Evolutionary conservation across 768 basidiomycete genomes (phyloP).

Genomic region (Boletus tomentosulus): DNA sequence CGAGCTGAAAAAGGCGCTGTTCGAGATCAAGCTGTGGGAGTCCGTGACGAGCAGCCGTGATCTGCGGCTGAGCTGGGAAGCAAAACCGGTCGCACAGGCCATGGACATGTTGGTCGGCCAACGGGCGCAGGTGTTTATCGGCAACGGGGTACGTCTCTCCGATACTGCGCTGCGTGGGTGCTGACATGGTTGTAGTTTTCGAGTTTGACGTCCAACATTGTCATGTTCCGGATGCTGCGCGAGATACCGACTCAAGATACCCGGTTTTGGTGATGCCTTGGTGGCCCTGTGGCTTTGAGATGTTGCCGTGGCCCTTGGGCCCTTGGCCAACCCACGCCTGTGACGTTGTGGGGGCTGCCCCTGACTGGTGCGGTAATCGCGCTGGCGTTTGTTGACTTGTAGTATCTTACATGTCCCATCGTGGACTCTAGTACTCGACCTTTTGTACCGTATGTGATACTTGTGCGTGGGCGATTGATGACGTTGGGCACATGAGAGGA

Average conservation of each 20-base stretch:
- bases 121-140: slow-evolving; percentile 60
- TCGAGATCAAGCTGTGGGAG: slow-evolving; percentile 40
- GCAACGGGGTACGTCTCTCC: slow-evolving; percentile 57
- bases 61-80: slow-evolving; percentile 48
- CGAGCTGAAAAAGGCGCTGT: slow-evolving; percentile 41
- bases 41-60: slow-evolving; percentile 53
- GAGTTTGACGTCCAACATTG: slow-evolving; percentile 45
- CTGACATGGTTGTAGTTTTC: slow-evolving; percentile 35
- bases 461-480: too few species aligned
- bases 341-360: neutral
- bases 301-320: neutral
- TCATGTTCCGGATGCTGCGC: slow-evolving; percentile 40
- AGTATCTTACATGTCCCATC: neutral
- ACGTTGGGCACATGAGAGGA: too few species aligned
- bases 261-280: slow-evolving; percentile 36
- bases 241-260: slow-evolving; percentile 34
- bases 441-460: neutral
- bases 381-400: too few species aligned
- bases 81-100: slow-evolving; percentile 52
- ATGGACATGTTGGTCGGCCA: slow-evolving; percentile 68
- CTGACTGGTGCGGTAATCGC: neutral
- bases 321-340: neutral
- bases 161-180: too few species aligned
- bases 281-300: neutral
- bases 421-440: neutral